These are phyloP conservation scores for Ceriops zippeliana DNA, from an alignment of 345 rosid species.

Conservation along the genomic window DNA sequence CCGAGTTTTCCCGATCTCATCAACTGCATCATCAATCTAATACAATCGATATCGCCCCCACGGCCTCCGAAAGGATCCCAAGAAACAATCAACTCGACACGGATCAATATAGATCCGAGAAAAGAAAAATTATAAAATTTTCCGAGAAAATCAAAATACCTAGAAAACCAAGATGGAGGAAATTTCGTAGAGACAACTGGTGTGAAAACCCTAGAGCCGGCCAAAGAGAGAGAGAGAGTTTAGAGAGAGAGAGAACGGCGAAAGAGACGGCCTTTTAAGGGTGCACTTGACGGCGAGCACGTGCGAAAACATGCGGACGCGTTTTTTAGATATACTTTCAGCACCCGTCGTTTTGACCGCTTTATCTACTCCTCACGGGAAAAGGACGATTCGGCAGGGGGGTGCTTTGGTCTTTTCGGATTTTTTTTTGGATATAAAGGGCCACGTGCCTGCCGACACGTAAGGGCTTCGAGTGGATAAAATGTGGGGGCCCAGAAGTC, in stretches of 20 bases:
- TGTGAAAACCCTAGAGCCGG: constrained; percentile 35
- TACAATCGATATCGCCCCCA: background rate
- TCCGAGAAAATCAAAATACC: background rate
- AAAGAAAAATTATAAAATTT: background rate
- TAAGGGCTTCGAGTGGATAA: constrained; percentile 26
- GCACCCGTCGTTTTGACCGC: constrained; percentile 13
- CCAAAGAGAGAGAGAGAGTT: background rate
- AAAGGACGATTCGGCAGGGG: background rate
- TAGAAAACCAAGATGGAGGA: constrained; percentile 2
- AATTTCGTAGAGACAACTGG: constrained; percentile 14
- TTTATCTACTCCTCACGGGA: constrained; percentile 1
- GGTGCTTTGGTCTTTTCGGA: background rate
- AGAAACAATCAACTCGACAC: background rate
- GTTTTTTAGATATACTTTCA: background rate
- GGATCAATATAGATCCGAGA: constrained; percentile 1
- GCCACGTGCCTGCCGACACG: constrained; percentile 24
- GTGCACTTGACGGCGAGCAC: constrained; percentile 31
- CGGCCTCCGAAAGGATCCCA: background rate
- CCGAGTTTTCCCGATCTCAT: constrained; percentile 58
- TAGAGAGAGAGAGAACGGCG: background rate
- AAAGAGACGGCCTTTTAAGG: constrained; percentile 2
- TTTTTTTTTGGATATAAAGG: background rate
- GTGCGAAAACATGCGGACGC: constrained; percentile 20
- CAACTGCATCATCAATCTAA: constrained; percentile 61
- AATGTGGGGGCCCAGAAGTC: constrained; percentile 19